Conservation (phyloP, 176 grass and related monocot species). For the Oropetium thomaeum region DNA sequence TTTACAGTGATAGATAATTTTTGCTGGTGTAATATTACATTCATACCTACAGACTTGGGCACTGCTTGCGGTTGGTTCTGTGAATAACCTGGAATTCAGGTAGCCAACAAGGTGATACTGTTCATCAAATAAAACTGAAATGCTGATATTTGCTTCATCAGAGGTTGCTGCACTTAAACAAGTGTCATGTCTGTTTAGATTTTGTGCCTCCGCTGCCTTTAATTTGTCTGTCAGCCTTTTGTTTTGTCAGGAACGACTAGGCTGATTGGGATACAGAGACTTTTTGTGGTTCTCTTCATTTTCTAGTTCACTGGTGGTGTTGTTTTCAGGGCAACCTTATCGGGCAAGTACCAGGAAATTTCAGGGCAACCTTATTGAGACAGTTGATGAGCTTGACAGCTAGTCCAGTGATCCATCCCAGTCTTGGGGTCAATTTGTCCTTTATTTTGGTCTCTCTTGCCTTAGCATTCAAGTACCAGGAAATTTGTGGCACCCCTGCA, state of each 20-base stretch:
- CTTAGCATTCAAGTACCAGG: slow-evolving; percentile 25
- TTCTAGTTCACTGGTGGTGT: background rate
- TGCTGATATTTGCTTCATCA: background rate
- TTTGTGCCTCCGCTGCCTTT: background rate
- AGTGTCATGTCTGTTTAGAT: background rate
- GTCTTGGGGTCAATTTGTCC: slow-evolving; percentile 24
- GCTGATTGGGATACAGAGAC: background rate
- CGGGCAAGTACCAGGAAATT: slow-evolving; percentile 34
- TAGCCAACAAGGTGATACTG: slow-evolving; percentile 12
- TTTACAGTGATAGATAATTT: background rate
- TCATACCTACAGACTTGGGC: background rate
- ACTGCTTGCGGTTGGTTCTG: slow-evolving; percentile 19
- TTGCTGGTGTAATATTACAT: slow-evolving; percentile 30
- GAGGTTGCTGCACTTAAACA: background rate
- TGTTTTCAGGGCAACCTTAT: slow-evolving; percentile 24
- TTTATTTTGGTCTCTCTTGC: slow-evolving; percentile 17
- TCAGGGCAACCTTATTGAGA: slow-evolving; percentile 6
- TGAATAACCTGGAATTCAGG: slow-evolving; percentile 37
- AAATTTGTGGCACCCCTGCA: slow-evolving; percentile 3
- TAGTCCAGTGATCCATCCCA: background rate
- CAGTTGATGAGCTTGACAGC: too few relatives aligned
- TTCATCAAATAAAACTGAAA: slow-evolving; percentile 24
- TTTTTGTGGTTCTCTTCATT: background rate
- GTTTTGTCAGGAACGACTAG: background rate
- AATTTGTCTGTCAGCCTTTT: background rate